Conservation (phyloP, 1,284 basidiomycete genomes). For the Trichosporon sp. region DNA sequence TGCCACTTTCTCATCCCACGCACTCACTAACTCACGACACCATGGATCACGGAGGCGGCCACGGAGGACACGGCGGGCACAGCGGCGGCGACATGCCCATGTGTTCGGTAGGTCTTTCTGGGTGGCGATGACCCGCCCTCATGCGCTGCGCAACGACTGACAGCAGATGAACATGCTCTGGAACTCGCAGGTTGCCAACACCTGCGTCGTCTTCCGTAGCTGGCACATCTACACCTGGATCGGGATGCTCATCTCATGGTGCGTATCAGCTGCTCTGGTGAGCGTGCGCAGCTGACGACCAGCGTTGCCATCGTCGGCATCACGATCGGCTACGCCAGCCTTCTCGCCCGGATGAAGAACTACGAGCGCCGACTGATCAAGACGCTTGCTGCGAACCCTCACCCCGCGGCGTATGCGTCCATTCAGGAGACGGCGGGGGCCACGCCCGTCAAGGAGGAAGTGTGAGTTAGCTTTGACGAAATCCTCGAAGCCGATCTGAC, state of each 20-base stretch:
- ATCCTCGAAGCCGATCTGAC: constrained; percentile 6
- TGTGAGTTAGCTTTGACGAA: constrained; percentile 40
- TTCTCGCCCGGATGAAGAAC: constrained; percentile 42
- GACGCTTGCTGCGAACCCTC: constrained; percentile 36
- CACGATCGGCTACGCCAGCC: constrained; percentile 49
- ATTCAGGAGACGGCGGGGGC: constrained; percentile 37
- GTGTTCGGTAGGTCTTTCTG: constrained; percentile 26
- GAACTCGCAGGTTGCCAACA: constrained; percentile 53
- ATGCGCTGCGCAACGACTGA: not conserved
- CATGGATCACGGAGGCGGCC: constrained; percentile 34
- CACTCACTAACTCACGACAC: not conserved
- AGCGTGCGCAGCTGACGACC: constrained; percentile 11
- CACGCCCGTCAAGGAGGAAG: constrained; percentile 34
- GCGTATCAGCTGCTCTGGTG: not conserved
- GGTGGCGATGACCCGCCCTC: not conserved
- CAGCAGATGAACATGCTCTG: constrained; percentile 58
- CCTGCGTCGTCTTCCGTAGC: constrained; percentile 52
- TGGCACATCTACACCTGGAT: constrained; percentile 52
- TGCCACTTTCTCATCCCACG: not conserved
- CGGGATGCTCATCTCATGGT: constrained; percentile 55
- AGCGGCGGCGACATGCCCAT: constrained; percentile 26
- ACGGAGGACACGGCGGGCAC: constrained; percentile 25
- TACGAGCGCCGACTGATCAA: constrained; percentile 46
- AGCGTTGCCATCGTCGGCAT: constrained; percentile 47
- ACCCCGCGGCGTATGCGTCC: constrained; percentile 37